Base-by-base conservation (phyloP, 208 protist species). In the Leishmania tarentolae region DNA sequence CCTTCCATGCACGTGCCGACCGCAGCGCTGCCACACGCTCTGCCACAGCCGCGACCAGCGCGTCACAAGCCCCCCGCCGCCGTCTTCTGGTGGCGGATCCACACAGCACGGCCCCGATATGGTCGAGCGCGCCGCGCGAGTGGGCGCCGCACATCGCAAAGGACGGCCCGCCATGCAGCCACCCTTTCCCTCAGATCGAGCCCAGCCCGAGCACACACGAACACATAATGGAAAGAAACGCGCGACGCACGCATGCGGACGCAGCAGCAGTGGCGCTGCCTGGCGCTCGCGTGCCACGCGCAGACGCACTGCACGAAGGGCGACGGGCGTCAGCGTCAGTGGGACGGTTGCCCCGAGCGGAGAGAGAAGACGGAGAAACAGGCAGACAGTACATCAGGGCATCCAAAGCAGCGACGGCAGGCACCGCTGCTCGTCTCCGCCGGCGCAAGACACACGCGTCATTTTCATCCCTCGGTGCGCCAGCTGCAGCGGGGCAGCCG, bases 31-130 rank as follows among this genome's bases (percentile, higher is more conserved):
- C 40, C 11, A 7, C 65, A 70, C 40, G 37, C 74, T 37, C 65
- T 71, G 7, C 63, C 15, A 56, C 63, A 5, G 70, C 70, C 37
- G 15, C 15, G 24, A n/a, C 31, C 70, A 5, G 70, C 47, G 70
- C 5, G 47, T 56, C 3, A 61, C 76, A 82, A 24, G 76, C 11
- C 1, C 50, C 7, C 69, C 52, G 70, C 50, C 78, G 50, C 70
- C 17, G 35, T 82, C 69, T 28, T 76, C 52, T 19, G n/a, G 56
- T 17, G 76, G 56, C 24, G 78, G 70, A 2, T 81, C 0, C 63
- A 61, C 35, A 52, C 76, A 70, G 4, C 66, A 77, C 52, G 81
- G 40, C 77, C 72, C 81, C 28, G 76, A 75, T 11, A 63, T 40
- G 24, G 42, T 72, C 15, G 17, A 56, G 70, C 76, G 65, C 2